Base-by-base conservation (phyloP, 2,329 filamentous ascomycete genomes). In the Pezicula radicicola region DNA sequence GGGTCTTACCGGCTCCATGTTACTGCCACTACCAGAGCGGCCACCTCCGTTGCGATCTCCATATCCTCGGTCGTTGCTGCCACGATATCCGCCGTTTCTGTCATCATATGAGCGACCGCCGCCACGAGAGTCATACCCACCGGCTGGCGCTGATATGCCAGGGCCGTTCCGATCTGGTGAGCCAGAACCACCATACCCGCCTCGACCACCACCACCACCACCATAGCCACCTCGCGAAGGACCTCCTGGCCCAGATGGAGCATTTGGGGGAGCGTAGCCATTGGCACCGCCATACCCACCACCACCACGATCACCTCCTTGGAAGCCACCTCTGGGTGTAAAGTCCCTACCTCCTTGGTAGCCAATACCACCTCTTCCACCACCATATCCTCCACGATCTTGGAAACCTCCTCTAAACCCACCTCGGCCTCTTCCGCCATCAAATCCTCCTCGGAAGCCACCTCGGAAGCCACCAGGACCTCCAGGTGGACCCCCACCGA, bases 1-100 rank as follows among this genome's bases (percentile, higher is more conserved):
- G 49, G 84, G 83, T 65, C 88, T 85, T 67, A 94, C 83, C 55
- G 89, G 90, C 69, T 95, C 91, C 71, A 88, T 87, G 72, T 95
- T 94, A 74, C 89, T 89, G 59, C 89, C 89, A 54, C 64, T 66
- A 47, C 64, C 66, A 55, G 63, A 59, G 39, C 62, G 58, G 51
- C 53, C 59, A 47, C 55, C 53, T 40, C 61, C 56, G 50, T 62
- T 79, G 71, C 62, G 68, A 56, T 59, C 75, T 47, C 59, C 61
- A 51, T 73, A 60, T 55, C 76, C 69, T 46, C 62, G 73, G 43
- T 58, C 58, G 41, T 70, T 72, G 51, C 56, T 53, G 45, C 73
- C 74, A 55, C 74, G 70, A 60, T 73, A 69, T 51, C 72, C 71
- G 60, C 73, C 73, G 56, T 68, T 68, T 69, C 80, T 81, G 70